Conservation (phyloP, 1,139 yeast species). For the Taiozyma sp. region DNA sequence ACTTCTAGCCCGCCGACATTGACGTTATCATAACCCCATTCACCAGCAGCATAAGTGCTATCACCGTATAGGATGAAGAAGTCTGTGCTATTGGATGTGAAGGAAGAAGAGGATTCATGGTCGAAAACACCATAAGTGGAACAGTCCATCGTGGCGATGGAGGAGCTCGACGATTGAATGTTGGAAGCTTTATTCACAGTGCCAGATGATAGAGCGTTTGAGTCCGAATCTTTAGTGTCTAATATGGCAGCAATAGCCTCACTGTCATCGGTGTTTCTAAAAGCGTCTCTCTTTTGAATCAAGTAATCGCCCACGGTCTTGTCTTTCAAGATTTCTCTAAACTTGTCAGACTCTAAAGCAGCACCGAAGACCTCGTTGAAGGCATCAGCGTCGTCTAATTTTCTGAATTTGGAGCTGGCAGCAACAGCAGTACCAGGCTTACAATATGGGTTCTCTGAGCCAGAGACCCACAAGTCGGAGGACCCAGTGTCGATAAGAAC, state of each 20-base stretch:
- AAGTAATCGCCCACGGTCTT: background rate
- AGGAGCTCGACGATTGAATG: background rate
- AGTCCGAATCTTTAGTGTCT: background rate
- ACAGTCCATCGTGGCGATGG: constrained; percentile 28
- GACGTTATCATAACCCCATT: constrained; percentile 59
- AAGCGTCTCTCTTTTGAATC: constrained; percentile 5
- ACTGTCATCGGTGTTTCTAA: constrained; percentile 4
- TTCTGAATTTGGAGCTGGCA: constrained; percentile 2
- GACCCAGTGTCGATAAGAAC: constrained; percentile 71
- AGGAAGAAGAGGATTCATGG: constrained; percentile 34
- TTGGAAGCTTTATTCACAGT: constrained; percentile 5
- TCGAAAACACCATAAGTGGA: constrained; percentile 38
- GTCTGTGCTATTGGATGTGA: constrained; percentile 37
- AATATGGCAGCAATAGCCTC: background rate
- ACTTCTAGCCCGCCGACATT: constrained; percentile 39
- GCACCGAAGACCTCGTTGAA: background rate
- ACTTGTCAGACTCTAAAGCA: background rate
- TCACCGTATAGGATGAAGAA: constrained; percentile 63
- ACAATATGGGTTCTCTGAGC: constrained; percentile 21
- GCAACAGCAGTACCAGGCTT: background rate
- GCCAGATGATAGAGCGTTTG: background rate
- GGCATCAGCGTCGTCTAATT: constrained; percentile 1
- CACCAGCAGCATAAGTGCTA: constrained; percentile 53
- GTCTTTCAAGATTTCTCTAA: background rate
- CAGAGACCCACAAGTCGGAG: constrained; percentile 61